Conservation (phyloP, 495 filamentous ascomycete species). For the Echria macrotheca region DNA sequence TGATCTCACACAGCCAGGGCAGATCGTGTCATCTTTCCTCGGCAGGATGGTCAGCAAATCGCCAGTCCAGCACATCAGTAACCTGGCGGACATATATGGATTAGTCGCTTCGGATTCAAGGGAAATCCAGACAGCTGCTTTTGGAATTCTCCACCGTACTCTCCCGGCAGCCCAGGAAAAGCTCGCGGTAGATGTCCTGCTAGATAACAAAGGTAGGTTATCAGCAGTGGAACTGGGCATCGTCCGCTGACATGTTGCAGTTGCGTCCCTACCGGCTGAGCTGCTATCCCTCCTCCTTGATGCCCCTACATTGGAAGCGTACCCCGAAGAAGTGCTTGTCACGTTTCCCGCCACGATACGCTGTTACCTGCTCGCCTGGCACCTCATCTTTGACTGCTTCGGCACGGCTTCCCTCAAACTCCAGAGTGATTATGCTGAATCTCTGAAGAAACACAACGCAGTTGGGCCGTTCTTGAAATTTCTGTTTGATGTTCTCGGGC, state of each 20-base stretch:
- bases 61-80: slow-evolving; percentile 47
- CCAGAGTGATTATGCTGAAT: slow-evolving; percentile 67
- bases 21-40: slow-evolving; percentile 63
- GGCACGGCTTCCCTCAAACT: slow-evolving; percentile 72
- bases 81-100: slow-evolving; percentile 57
- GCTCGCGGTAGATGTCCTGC: slow-evolving; percentile 70
- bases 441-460: slow-evolving; percentile 68
- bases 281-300: slow-evolving; percentile 61
- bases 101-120: slow-evolving; percentile 71
- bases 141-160: slow-evolving; percentile 68
- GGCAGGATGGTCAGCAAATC: slow-evolving; percentile 57
- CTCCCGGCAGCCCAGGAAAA: slow-evolving; percentile 75
- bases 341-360: slow-evolving; percentile 52
- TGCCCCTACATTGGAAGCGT: slow-evolving; percentile 41
- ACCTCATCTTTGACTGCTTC: slow-evolving; percentile 85
- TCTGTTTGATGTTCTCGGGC: slow-evolving; percentile 75
- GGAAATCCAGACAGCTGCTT: slow-evolving; percentile 72
- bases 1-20: slow-evolving; percentile 25
- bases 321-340: slow-evolving; percentile 39
- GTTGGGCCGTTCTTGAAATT: slow-evolving; percentile 67
- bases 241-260: no score
- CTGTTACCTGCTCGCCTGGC: slow-evolving; percentile 87
- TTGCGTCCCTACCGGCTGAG: slow-evolving; percentile 61
- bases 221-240: no score
- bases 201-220: slow-evolving; percentile 65